These are phyloP conservation scores for Microglena sp. DNA, from an alignment of 139 green algal species.

Conservation along the genomic window DNA sequence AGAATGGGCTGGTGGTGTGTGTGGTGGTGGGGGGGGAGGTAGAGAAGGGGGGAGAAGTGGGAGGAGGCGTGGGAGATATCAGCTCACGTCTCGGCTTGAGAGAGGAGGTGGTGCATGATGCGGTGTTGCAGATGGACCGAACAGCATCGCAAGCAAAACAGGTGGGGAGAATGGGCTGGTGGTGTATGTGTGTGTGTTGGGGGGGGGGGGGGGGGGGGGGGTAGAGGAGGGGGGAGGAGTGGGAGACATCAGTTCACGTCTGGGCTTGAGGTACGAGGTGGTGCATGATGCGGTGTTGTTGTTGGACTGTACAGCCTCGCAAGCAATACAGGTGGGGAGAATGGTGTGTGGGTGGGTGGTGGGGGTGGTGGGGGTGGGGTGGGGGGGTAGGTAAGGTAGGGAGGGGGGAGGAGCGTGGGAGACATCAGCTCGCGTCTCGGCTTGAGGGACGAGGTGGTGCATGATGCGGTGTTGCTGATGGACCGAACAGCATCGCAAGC, in stretches of 20 bases:
- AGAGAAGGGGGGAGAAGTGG: too few relatives aligned
- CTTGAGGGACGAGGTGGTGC: constrained; percentile 40
- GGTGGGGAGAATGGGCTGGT: too few relatives aligned
- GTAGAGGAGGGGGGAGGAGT: not conserved
- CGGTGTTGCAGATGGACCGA: constrained; percentile 61
- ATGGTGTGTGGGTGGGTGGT: too few relatives aligned
- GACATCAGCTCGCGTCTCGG: constrained; percentile 15
- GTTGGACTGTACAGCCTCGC: constrained; percentile 51
- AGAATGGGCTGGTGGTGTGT: too few relatives aligned
- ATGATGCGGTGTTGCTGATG: constrained; percentile 64
- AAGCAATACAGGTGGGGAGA: constrained; percentile 27
- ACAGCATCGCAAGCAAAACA: constrained; percentile 34
- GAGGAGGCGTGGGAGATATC: too few relatives aligned
- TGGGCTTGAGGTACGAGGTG: constrained; percentile 34
- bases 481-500: constrained; percentile 46
- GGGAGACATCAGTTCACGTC: constrained; percentile 10
- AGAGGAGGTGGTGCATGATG: constrained; percentile 55
- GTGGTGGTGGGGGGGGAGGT: too few relatives aligned
- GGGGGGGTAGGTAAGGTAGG: too few relatives aligned
- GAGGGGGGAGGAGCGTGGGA: too few relatives aligned
- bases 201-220: too few relatives aligned
- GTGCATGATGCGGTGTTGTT: constrained; percentile 63
- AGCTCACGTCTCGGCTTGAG: constrained; percentile 14
- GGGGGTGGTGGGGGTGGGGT: too few relatives aligned
- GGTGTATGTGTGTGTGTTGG: too few relatives aligned